phyloP scores from a whole-genome alignment of 495 filamentous ascomycete species.

The Viridothelium virens region DNA sequence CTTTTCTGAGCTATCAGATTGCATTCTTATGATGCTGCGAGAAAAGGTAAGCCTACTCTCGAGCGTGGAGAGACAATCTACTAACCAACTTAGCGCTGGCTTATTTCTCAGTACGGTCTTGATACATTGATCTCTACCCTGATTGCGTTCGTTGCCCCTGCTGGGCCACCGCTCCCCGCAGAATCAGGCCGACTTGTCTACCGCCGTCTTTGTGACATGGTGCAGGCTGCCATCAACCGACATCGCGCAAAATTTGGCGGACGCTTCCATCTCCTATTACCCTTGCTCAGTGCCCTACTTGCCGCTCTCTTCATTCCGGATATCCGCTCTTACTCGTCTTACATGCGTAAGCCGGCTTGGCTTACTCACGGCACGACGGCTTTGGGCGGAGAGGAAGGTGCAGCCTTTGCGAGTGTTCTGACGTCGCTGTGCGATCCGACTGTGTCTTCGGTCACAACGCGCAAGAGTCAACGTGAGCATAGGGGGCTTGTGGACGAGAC shows the following conservation, averaged over 20 bases:
- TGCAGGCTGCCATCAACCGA: constrained; percentile 45
- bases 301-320: constrained; percentile 53
- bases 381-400: constrained; percentile 46
- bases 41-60: constrained; percentile 14
- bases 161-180: background rate
- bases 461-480: constrained; percentile 33
- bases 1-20: constrained; percentile 11
- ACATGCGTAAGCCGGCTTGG: constrained; percentile 43
- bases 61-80: background rate
- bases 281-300: constrained; percentile 56
- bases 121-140: constrained; percentile 15
- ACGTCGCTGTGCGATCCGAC: constrained; percentile 73
- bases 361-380: constrained; percentile 35
- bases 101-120: constrained; percentile 22
- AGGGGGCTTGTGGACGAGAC: constrained; percentile 62
- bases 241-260: constrained; percentile 60
- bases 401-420: constrained; percentile 61
- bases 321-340: constrained; percentile 14
- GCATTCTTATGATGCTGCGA: constrained; percentile 19
- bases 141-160: background rate
- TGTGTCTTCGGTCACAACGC: constrained; percentile 57
- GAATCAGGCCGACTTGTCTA: constrained; percentile 34
- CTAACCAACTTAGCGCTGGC: constrained; percentile 10
- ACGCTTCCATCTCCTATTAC: constrained; percentile 62
- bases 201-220: constrained; percentile 52